A percentile compares a stretch with the other conserved stretches of the same genome.
Evolutionary conservation across 805 yeast species (phyloP).

Genomic region (Candida schatavii): DNA sequence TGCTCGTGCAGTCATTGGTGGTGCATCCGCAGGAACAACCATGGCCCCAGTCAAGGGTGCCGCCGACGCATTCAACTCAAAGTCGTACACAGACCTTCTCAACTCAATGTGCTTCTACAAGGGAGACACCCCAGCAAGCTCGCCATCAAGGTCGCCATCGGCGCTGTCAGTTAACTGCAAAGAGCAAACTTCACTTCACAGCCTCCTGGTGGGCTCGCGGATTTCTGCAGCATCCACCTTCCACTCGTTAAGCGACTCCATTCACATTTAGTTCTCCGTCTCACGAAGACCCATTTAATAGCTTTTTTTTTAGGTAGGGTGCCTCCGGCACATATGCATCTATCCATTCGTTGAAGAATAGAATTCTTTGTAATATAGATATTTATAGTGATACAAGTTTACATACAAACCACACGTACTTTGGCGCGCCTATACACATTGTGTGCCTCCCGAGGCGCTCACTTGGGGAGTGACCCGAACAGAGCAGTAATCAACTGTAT

Average conservation of each 20-base stretch:
- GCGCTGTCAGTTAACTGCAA: slow-evolving; percentile 1
- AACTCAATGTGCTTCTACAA: slow-evolving; percentile 36
- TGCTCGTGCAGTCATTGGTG: slow-evolving; percentile 1
- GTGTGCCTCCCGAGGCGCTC: no score
- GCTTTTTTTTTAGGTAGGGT: no score
- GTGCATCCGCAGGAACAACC: neutral
- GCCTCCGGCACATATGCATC: no score
- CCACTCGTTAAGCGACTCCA: slow-evolving; percentile 32
- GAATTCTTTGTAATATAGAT: neutral
- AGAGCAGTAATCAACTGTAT: no score
- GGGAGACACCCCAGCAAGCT: slow-evolving; percentile 10
- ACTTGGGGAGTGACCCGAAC: no score
- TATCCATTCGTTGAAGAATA: neutral
- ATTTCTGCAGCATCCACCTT: slow-evolving; percentile 31
- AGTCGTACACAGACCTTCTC: slow-evolving; percentile 32
- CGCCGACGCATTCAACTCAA: slow-evolving; percentile 18
- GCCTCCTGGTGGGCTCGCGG: slow-evolving; percentile 1
- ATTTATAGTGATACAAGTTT: slow-evolving; percentile 3
- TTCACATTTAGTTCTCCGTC: slow-evolving; percentile 21
- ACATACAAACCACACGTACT: neutral
- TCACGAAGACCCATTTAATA: no score
- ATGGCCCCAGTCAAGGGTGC: neutral
- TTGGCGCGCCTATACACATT: no score
- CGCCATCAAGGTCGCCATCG: slow-evolving; percentile 1
- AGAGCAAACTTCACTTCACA: slow-evolving; percentile 3